Conservation (phyloP, 345 rosid species). For the Carallia brachiata region DNA sequence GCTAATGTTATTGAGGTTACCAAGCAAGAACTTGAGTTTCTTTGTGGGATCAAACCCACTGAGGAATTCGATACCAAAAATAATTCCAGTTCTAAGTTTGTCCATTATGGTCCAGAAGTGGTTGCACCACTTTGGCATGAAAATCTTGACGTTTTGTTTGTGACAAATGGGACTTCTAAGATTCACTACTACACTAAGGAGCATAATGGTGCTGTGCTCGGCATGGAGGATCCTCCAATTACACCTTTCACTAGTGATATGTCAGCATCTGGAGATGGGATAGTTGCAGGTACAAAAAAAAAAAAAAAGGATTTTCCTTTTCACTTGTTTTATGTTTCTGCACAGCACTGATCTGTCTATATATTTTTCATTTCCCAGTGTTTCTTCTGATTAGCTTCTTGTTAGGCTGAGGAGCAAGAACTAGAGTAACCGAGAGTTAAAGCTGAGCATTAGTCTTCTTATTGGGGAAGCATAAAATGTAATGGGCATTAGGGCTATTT, state of each 20-base stretch:
- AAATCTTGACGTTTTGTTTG: conserved; percentile 71
- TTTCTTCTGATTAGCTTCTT: not conserved
- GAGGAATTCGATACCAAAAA: conserved; percentile 73
- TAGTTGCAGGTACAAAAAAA: conserved; percentile 61
- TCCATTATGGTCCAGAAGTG: conserved; percentile 62
- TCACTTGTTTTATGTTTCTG: not conserved
- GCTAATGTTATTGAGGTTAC: conserved; percentile 78
- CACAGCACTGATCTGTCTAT: not conserved
- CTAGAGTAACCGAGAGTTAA: not conserved
- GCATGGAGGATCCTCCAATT: conserved; percentile 80
- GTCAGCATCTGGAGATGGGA: conserved; percentile 95
- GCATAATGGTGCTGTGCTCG: conserved; percentile 65
- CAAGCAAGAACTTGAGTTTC: conserved; percentile 87
- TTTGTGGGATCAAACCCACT: conserved; percentile 59
- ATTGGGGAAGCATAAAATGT: too few relatives aligned
- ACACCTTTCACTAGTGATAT: conserved; percentile 77
- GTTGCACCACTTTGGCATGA: conserved; percentile 79
- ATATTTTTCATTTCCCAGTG: too few relatives aligned
- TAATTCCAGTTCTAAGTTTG: conserved; percentile 61
- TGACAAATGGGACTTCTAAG: conserved; percentile 89
- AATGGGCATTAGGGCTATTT: too few relatives aligned
- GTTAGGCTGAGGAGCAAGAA: not conserved
- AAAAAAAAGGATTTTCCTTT: too few relatives aligned
- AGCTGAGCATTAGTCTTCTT: too few relatives aligned
- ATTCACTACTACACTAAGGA: conserved; percentile 83